Conservation (phyloP, 768 basidiomycete species). For the Pluteus cervinus region DNA sequence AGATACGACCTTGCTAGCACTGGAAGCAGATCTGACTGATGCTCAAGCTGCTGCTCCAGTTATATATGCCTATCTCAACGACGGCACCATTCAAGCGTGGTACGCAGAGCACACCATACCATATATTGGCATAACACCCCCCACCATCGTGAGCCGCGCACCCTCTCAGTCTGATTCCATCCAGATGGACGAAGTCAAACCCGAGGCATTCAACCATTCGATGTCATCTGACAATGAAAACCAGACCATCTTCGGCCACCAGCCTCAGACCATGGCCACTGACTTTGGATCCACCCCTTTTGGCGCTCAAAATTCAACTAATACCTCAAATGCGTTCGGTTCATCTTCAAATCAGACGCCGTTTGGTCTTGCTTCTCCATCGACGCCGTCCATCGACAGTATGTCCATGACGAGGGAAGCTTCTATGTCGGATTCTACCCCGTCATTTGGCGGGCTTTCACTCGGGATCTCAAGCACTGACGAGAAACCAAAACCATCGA, state of each 20-base stretch:
- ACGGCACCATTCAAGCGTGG: constrained; percentile 76
- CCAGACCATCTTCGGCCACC: constrained; percentile 17
- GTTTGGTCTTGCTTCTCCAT: constrained; percentile 16
- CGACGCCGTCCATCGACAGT: constrained; percentile 13
- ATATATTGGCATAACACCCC: constrained; percentile 47
- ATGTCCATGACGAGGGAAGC: constrained; percentile 37
- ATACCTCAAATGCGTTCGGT: constrained; percentile 9
- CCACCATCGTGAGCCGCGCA: constrained; percentile 4
- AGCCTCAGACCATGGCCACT: constrained; percentile 11
- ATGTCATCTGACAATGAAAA: constrained; percentile 10
- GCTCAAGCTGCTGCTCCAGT: constrained; percentile 41
- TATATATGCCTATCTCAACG: constrained; percentile 71
- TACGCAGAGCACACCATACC: constrained; percentile 52
- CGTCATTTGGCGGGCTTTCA: constrained; percentile 31
- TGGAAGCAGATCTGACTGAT: constrained; percentile 64
- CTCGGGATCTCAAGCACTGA: constrained; percentile 23
- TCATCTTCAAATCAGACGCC: constrained; percentile 11
- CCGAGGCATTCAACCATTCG: constrained; percentile 7
- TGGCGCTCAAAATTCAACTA: not conserved
- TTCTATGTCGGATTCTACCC: constrained; percentile 38
- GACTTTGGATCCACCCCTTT: constrained; percentile 4
- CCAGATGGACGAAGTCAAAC: too few species aligned
- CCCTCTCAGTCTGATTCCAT: constrained; percentile 16
- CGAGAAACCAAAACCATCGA: constrained; percentile 18
- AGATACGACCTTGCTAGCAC: constrained; percentile 61